Evolutionary conservation across 768 basidiomycete species (phyloP), one percentile per base, ranked within the genome.

Genomic region (Trametes cingulata): DNA sequence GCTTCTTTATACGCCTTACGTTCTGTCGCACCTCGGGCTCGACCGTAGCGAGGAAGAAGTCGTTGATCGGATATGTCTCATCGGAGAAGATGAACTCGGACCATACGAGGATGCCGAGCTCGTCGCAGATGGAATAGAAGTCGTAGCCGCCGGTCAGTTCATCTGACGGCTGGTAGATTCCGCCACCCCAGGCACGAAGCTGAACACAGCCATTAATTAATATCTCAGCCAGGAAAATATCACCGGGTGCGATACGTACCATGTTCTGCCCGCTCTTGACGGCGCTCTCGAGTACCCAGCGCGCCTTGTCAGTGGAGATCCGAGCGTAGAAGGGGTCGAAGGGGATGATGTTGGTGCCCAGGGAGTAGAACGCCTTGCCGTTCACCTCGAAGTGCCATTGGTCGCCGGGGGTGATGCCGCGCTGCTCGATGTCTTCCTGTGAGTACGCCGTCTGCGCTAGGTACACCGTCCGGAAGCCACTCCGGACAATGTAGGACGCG

Each of bases 21-120:
- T 85, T 85, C 69, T 85, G 81, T 17, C 80, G 73, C n/a, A 85
- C 80, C 64, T 85, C 84, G 2, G 80, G 78, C 47, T 82, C 80
- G 52, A 84, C 67, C 3, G 78, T 76, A 52, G 77, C 78, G 25
- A 85, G 66, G n/a, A 85, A 54, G 61, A 81, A 84, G 54, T 77
- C 73, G 62, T 85, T 83, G 69, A 83, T 76, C 2, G 83, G 80
- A 56, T 83, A 85, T 22, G 83, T 62, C 0, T 79, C 70, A 54
- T 85, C 84, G 0, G 84, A 83, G 70, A 84, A 85, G 42, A 82
- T 82, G 53, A 84, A 77, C 62, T 85, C 84, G 1, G 82, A 83
- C 84, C 84, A 85, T 1, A 78, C 83, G 40, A 85, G 73, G 61
- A 85, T 83, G 14, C 84, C 83, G 0, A 85, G 74, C 62, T 85